Conservation (phyloP, 495 filamentous ascomycete genomes). For the Aspergillus incahuasiensis region DNA sequence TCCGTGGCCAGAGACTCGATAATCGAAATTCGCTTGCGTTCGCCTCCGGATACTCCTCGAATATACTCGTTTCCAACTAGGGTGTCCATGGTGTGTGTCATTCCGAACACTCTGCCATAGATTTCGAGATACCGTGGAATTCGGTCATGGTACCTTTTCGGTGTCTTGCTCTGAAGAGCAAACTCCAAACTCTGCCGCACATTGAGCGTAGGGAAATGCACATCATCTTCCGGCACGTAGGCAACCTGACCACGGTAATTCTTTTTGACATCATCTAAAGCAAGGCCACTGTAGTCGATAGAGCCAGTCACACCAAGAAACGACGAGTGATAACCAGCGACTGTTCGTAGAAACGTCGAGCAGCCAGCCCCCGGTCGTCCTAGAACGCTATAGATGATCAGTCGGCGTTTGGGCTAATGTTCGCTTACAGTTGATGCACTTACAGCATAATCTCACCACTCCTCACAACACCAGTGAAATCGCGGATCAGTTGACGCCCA, state of each 20-base stretch:
- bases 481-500: slow-evolving; percentile 37
- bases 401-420: not conserved
- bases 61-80: slow-evolving; percentile 79
- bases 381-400: slow-evolving; percentile 48
- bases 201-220: slow-evolving; percentile 77
- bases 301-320: slow-evolving; percentile 75
- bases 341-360: slow-evolving; percentile 80
- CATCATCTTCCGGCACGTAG: slow-evolving; percentile 80
- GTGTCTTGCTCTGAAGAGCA: slow-evolving; percentile 72
- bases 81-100: slow-evolving; percentile 74
- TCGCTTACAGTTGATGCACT: slow-evolving; percentile 11
- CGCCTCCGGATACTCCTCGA: slow-evolving; percentile 83
- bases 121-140: slow-evolving; percentile 66
- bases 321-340: slow-evolving; percentile 74
- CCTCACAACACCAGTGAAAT: slow-evolving; percentile 64
- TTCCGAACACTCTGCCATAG: slow-evolving; percentile 75
- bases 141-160: slow-evolving; percentile 62
- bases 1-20: slow-evolving; percentile 62
- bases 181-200: slow-evolving; percentile 80
- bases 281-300: slow-evolving; percentile 73
- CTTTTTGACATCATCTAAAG: slow-evolving; percentile 52
- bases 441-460: slow-evolving; percentile 70
- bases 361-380: slow-evolving; percentile 83
- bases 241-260: slow-evolving; percentile 73
- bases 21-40: slow-evolving; percentile 61